Conservation (phyloP, 495 filamentous ascomycete species). For the Aspergillus homomorphus region DNA sequence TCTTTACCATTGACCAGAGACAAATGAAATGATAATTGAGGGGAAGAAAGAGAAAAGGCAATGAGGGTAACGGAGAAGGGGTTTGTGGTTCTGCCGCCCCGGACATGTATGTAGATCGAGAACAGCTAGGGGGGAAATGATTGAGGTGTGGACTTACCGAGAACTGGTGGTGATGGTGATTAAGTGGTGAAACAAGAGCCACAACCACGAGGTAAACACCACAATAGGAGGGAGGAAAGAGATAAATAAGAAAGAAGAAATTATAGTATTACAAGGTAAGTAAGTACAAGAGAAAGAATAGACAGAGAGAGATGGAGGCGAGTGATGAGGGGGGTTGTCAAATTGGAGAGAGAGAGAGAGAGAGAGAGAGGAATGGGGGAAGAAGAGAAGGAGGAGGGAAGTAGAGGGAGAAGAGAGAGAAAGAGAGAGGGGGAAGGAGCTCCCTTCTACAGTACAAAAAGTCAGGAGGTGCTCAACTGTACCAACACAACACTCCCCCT, state of each 20-base stretch:
- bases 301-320: slow-evolving; percentile 6
- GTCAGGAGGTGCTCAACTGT: too few species aligned
- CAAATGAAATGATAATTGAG: neutral
- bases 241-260: slow-evolving; percentile 5
- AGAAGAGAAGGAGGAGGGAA: slow-evolving; percentile 8
- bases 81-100: neutral
- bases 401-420: slow-evolving; percentile 16
- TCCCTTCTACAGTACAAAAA: too few species aligned
- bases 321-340: neutral
- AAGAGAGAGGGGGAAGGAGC: slow-evolving; percentile 13
- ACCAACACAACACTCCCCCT: too few species aligned
- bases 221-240: slow-evolving; percentile 2
- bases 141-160: neutral
- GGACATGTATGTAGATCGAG: neutral
- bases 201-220: neutral
- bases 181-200: too few species aligned
- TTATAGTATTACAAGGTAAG: slow-evolving; percentile 6
- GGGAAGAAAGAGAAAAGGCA: slow-evolving; percentile 2
- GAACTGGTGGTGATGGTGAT: too few species aligned
- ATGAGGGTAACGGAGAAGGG: neutral
- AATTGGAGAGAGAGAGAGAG: neutral
- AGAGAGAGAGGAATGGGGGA: slow-evolving; percentile 4
- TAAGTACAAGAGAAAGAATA: slow-evolving; percentile 9
- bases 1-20: neutral
- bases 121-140: neutral